Evolutionary conservation across 2,329 filamentous ascomycete species (phyloP).

Genomic region (Nothomitra cinnamomea): DNA sequence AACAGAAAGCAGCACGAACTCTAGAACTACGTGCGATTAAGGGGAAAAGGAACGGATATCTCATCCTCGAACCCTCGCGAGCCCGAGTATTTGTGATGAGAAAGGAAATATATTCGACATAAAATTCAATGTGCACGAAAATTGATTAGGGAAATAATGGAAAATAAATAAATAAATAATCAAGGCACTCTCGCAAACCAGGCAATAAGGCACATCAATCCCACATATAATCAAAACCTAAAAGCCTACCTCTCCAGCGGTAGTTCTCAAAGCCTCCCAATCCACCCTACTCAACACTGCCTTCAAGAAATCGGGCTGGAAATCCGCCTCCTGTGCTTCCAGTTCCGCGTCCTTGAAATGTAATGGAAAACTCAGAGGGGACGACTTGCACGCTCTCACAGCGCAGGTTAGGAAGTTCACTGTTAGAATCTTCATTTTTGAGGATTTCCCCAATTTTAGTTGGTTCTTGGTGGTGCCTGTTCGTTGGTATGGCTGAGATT

Average conservation of each 20-base stretch:
- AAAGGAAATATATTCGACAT: no score
- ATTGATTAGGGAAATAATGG: neutral
- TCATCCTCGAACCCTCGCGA: no score
- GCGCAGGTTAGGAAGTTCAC: slow-evolving; percentile 96
- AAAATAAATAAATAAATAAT: no score
- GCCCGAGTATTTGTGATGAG: no score
- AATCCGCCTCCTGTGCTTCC: slow-evolving; percentile 63
- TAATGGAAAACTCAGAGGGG: slow-evolving; percentile 65
- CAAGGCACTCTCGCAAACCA: no score
- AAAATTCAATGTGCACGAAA: neutral
- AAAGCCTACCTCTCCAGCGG: slow-evolving; percentile 53
- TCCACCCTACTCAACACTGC: slow-evolving; percentile 80
- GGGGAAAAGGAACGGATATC: no score
- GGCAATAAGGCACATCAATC: no score
- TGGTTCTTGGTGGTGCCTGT: no score
- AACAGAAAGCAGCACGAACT: neutral
- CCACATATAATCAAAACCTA: no score
- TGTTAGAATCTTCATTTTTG: slow-evolving; percentile 76
- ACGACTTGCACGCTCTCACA: slow-evolving; percentile 81
- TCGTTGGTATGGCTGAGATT: neutral
- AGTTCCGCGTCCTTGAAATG: slow-evolving; percentile 88
- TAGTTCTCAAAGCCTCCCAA: slow-evolving; percentile 64
- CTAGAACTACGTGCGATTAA: no score
- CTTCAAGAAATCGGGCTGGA: slow-evolving; percentile 63
- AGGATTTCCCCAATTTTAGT: neutral